These are phyloP conservation scores for Jaenimonas drosophilae DNA, from an alignment of 208 protist genomes.

Conservation along the genomic window DNA sequence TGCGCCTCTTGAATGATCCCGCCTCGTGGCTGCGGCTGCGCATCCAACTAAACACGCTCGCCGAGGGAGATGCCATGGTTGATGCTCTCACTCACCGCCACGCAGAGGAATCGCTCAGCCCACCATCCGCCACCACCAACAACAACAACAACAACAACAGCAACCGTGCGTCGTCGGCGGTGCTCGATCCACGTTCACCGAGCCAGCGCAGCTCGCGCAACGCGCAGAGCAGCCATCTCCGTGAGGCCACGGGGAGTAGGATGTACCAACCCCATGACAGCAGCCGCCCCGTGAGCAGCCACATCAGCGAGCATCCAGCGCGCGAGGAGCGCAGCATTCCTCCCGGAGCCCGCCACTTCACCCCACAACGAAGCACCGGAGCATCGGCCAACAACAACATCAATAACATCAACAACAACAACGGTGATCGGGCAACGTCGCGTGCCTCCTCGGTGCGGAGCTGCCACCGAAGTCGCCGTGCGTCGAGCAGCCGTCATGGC, in stretches of 20 bases:
- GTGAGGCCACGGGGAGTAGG: no score
- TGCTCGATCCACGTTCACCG: no score
- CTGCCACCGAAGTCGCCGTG: no score
- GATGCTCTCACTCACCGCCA: constrained; percentile 32
- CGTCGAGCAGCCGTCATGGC: no score
- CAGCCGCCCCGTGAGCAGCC: constrained; percentile 2
- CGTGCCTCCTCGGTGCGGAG: no score
- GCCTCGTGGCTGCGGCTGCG: constrained; percentile 36
- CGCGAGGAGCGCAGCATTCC: constrained; percentile 4
- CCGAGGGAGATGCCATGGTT: constrained; percentile 29
- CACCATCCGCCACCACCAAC: no score
- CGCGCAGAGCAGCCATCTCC: constrained; percentile 3
- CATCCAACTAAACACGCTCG: constrained; percentile 21
- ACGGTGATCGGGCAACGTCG: not conserved
- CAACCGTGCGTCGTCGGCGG: no score
- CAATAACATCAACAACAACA: not conserved
- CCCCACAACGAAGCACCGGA: constrained; percentile 2
- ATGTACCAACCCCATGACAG: no score
- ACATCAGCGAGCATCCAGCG: constrained; percentile 9
- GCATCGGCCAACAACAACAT: not conserved
- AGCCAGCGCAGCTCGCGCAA: constrained; percentile 2
- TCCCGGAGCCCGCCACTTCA: constrained; percentile 1
- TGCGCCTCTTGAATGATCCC: no score
- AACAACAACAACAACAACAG: constrained; percentile 4
- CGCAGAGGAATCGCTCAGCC: constrained; percentile 22